These are phyloP conservation scores for Alternaria novae-zelandiae DNA, from an alignment of 2,329 filamentous ascomycete genomes.

Conservation along the genomic window DNA sequence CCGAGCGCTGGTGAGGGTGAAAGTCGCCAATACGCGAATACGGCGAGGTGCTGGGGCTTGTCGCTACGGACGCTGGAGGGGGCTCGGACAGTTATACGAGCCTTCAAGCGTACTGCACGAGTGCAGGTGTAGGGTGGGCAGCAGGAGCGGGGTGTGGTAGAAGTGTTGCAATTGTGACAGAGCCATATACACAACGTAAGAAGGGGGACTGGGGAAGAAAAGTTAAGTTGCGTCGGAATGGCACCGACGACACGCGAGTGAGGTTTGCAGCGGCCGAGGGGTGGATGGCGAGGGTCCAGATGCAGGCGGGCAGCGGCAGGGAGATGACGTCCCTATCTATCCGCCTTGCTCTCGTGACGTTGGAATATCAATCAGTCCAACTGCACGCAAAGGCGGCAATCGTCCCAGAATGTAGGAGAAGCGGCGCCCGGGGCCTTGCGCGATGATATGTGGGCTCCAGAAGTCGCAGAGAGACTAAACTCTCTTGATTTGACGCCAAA, in stretches of 20 bases:
- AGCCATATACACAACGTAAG: conserved; percentile 42
- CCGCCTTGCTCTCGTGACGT: background rate
- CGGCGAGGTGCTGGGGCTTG: conserved; percentile 10
- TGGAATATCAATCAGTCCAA: background rate
- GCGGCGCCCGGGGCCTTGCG: conserved; percentile 3
- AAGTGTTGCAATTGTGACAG: conserved; percentile 29
- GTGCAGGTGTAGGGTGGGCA: conserved; percentile 27
- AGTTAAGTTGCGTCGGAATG: background rate
- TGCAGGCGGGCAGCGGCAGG: background rate
- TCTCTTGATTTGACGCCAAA: conserved; percentile 14
- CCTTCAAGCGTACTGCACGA: conserved; percentile 29
- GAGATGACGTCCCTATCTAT: conserved; percentile 12
- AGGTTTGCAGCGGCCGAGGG: background rate
- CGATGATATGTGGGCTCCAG: conserved; percentile 21
- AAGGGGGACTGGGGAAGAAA: background rate
- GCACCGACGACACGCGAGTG: conserved; percentile 1
- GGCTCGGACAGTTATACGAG: conserved; percentile 42
- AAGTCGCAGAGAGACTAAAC: conserved; percentile 11
- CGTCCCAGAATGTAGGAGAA: background rate
- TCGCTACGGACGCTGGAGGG: conserved; percentile 44
- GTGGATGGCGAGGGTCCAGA: background rate
- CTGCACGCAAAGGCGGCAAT: background rate
- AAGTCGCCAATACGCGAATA: conserved; percentile 10
- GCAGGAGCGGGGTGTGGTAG: conserved; percentile 24
- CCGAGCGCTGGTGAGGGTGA: conserved; percentile 2